phyloP scores from a whole-genome alignment of 2,329 filamentous ascomycete species.

The Zasmidium citrigriseum region DNA sequence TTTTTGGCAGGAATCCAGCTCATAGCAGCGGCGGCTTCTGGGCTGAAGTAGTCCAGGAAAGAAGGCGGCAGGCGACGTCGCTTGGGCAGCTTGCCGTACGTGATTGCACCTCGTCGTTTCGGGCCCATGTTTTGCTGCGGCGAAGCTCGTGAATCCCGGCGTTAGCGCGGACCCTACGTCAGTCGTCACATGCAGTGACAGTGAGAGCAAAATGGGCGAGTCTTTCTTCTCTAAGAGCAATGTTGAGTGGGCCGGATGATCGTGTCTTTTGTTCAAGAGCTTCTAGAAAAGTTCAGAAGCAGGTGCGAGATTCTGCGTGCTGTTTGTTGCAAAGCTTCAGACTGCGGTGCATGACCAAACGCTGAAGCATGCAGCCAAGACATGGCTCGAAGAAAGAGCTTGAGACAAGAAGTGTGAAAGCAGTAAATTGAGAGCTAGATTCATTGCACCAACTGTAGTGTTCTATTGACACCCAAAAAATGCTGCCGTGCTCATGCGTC shows the following conservation, averaged over 20 bases:
- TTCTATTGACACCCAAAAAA: neutral
- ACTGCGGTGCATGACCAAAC: neutral
- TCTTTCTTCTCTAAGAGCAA: no score
- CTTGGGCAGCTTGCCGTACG: constrained; percentile 1
- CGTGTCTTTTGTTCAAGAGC: no score
- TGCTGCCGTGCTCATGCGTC: constrained; percentile 4
- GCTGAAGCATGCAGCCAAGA: neutral
- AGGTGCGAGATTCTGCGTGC: neutral
- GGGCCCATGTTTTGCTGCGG: neutral
- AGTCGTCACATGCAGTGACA: neutral
- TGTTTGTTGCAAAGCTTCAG: neutral
- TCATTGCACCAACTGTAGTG: neutral
- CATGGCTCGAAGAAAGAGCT: no score
- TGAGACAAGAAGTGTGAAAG: neutral
- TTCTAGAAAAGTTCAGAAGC: neutral
- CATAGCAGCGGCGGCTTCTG: neutral
- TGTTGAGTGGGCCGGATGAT: no score
- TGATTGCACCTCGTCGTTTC: neutral
- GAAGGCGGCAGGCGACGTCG: neutral
- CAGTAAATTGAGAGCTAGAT: neutral
- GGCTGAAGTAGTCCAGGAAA: neutral
- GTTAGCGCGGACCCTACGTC: neutral
- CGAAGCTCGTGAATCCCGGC: neutral
- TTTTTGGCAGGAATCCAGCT: neutral
- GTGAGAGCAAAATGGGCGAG: no score